Conservation (phyloP, 1,284 basidiomycete genomes). For the Athelia sp. region DNA sequence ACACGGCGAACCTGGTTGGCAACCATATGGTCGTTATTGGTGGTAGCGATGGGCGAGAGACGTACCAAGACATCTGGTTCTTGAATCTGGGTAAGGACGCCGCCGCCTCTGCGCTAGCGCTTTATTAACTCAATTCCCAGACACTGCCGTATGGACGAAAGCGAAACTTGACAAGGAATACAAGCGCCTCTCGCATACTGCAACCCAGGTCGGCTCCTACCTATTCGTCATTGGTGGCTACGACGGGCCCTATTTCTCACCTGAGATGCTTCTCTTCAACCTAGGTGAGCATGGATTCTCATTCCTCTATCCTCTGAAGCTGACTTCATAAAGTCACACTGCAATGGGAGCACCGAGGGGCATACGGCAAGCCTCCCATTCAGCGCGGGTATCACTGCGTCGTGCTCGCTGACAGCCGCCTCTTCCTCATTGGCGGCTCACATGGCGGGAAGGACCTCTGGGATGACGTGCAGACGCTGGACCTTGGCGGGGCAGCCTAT, state of each 20-base stretch:
- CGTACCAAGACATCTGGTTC: constrained; percentile 85
- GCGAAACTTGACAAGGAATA: constrained; percentile 52
- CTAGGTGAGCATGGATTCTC: constrained; percentile 49
- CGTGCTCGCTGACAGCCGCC: constrained; percentile 75
- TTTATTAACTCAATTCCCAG: constrained; percentile 29
- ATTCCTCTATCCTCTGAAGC: background rate
- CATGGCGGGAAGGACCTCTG: constrained; percentile 71
- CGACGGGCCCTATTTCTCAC: constrained; percentile 73
- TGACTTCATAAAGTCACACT: constrained; percentile 21
- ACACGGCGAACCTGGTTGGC: constrained; percentile 84
- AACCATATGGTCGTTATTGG: constrained; percentile 82
- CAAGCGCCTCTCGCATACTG: constrained; percentile 79
- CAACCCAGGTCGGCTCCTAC: constrained; percentile 91
- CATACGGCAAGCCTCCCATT: constrained; percentile 67
- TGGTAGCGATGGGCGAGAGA: constrained; percentile 75
- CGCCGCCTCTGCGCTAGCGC: constrained; percentile 1
- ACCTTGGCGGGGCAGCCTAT: constrained; percentile 85
- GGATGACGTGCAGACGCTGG: constrained; percentile 82
- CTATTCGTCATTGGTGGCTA: constrained; percentile 89
- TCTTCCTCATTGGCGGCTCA: constrained; percentile 88
- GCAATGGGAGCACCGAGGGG: constrained; percentile 46
- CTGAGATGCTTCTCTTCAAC: constrained; percentile 82
- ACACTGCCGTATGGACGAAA: constrained; percentile 67
- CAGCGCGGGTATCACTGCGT: constrained; percentile 82
- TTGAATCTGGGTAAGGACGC: constrained; percentile 69